Base-by-base conservation (phyloP, 2,329 filamentous ascomycete genomes). In the Fusarium ambrosium region DNA sequence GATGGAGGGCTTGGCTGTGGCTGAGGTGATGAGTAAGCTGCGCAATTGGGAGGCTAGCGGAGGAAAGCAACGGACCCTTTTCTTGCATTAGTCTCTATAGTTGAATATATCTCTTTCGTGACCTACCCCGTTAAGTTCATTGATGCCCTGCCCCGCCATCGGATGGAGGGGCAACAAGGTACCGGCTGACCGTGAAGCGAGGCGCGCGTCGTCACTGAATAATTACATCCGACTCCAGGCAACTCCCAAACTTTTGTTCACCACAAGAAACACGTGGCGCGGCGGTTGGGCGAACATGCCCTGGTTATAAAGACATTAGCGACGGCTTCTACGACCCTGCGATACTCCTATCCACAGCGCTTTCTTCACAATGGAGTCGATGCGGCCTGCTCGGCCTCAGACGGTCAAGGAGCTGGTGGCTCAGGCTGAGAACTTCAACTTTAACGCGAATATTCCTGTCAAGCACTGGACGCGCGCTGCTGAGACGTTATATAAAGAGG, bases 381-480 rank as follows among this genome's bases (percentile, higher is more conserved):
- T 81, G 79, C 80, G 83, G 77, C 83, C 82, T 8, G 82, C 82
- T 61, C 85, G 85, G 79, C 95, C 95, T 45, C 84, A 81, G 83
- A 95, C 88, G 75, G 89, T 97, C 67, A 92, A 92, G 79, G 93
- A 97, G 80, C 93, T 98, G 70, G 90, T 92, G 13, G 87, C 89
- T 34, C 91, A 92, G 76, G 97, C 96, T 4, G 88, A 92, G 73
- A 90, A 93, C 74, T 98, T 97, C 81, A 91, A 93, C 67, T 98
- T 95, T 85, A 94, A 95, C 81, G 88, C 89, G 2, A 88, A 89
- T 36, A 93, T 98, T 62, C 90, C 93, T 4, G 87, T 98, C 66
- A 93, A 92, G 75, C 92, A 93, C 81, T 98, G 95, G 94, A 86
- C 95, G 32, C 90, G 95, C 39, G 94, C 95, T 3, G 94, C 95